Evolutionary conservation across 345 rosid genomes (phyloP), one percentile per base, ranked within the genome.

Genomic region (Arabis alpina): DNA sequence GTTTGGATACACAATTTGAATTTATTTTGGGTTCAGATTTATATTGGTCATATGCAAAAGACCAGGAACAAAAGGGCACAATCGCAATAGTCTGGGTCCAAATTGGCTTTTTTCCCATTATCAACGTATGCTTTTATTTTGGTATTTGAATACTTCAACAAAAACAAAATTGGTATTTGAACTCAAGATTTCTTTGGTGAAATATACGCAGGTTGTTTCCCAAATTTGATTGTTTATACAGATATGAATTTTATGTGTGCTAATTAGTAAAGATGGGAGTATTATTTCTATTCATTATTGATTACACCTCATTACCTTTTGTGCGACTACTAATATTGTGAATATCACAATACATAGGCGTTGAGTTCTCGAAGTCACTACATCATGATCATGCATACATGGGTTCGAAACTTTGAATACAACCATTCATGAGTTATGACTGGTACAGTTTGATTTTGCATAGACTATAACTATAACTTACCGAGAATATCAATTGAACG

Each of bases 141-240:
- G 1, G 23, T 19, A 19, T 19, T 19, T 19, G 23, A 19, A 19
- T 1, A 19, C 23, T 19, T 19, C 23, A 19, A 19, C 23, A 19
- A 19, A 19, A 19, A 19, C n/a, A 19, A 19, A 19, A 19, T 19
- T 19, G 23, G 23, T 66, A 53, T 42, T 11, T 42, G 30, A 16
- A 43, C 54, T 42, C 16, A 16, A 3, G 42, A 54, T 54, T 66
- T 32, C 19, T 30, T 54, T 67, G 25, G 12, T 41, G 39, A 53
- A 43, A 67, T 19, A 54, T 30, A 42, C 43, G 43, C 39, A 24
- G 34, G 32, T 11, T 32, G 28, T 53, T 15, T 30, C 27, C 15
- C 5, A 19, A 40, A 40, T 6, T 45, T 10, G 36, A 42, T n/a
- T 53, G 4, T 27, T 28, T 7, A 1, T 14, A 34, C 27, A 10